Conservation (phyloP, 768 basidiomycete genomes). For the Pholiota microspora region DNA sequence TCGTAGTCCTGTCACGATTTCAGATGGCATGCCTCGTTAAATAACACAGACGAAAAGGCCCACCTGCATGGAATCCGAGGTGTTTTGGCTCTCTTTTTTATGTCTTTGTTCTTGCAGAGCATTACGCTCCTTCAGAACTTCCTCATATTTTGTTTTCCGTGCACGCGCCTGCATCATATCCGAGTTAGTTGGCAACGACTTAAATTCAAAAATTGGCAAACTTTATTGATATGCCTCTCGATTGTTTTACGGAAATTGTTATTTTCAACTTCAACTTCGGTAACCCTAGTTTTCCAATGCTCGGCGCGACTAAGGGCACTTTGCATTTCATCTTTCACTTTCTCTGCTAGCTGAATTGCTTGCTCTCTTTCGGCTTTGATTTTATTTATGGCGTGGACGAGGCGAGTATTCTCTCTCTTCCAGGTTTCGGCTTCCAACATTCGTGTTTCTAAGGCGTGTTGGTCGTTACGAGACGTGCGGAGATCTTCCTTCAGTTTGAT, state of each 20-base stretch:
- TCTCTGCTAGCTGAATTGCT: conserved; percentile 27
- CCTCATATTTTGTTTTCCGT: conserved; percentile 23
- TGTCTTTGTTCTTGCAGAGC: conserved; percentile 15
- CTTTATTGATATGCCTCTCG: conserved; percentile 27
- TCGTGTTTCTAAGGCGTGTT: conserved; percentile 13
- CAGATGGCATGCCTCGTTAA: too few species aligned
- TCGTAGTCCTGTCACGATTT: conserved; percentile 28
- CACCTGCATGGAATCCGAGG: conserved; percentile 13
- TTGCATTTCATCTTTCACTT: conserved; percentile 23
- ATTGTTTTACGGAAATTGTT: conserved; percentile 28
- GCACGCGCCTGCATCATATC: conserved; percentile 14
- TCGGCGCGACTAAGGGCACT: conserved; percentile 15
- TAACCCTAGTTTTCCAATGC: conserved; percentile 14
- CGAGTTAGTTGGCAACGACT: background rate
- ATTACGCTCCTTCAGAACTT: conserved; percentile 19
- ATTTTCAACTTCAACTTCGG: conserved; percentile 25
- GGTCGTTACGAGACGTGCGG: conserved; percentile 10
- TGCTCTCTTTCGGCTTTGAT: conserved; percentile 24
- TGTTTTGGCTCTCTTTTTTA: conserved; percentile 18
- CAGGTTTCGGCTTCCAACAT: conserved; percentile 19
- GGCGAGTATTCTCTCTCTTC: conserved; percentile 19
- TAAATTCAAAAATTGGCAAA: background rate
- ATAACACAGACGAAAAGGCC: too few species aligned
- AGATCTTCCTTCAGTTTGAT: conserved; percentile 20
- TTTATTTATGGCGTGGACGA: conserved; percentile 15